Percentiles rank a stretch among this genome's conserved stretches.
phyloP scores from a whole-genome alignment of 1,284 basidiomycete genomes.

The Athelia sp. region DNA sequence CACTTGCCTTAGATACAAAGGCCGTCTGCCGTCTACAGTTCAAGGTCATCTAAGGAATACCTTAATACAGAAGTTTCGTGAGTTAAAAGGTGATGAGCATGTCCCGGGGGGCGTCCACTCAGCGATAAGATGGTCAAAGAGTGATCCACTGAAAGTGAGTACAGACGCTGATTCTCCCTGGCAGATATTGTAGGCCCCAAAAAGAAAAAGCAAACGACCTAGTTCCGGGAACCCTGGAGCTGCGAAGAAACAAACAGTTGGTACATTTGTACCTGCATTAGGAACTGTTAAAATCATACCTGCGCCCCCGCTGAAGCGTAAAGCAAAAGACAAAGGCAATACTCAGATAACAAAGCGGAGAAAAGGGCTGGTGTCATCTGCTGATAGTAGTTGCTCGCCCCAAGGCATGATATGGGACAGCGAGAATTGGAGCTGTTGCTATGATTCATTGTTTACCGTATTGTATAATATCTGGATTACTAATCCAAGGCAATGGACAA shows the following conservation, averaged over 20 bases:
- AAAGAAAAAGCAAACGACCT: background rate
- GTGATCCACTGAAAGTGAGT: background rate
- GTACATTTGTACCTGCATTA: background rate
- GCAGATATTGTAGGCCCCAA: background rate
- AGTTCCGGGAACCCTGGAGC: too few species aligned
- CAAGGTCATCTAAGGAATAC: slow-evolving; percentile 9
- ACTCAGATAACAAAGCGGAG: background rate
- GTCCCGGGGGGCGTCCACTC: slow-evolving; percentile 11
- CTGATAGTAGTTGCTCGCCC: background rate
- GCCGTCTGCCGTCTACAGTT: slow-evolving; percentile 14
- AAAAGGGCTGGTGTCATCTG: background rate
- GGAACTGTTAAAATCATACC: background rate
- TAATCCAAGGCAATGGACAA: background rate
- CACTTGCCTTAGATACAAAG: slow-evolving; percentile 18
- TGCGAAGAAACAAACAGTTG: background rate
- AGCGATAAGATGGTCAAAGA: slow-evolving; percentile 11
- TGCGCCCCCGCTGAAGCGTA: too few species aligned
- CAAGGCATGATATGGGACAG: background rate
- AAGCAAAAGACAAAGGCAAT: background rate
- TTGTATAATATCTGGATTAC: background rate
- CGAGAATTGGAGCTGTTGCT: background rate
- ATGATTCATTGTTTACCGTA: background rate
- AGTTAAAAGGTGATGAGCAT: slow-evolving; percentile 9
- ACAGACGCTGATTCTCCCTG: background rate
- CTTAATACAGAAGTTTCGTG: slow-evolving; percentile 14